These are phyloP conservation scores for Schizosaccharomyces octosporus DNA, from an alignment of 805 yeast species.

Conservation along the genomic window DNA sequence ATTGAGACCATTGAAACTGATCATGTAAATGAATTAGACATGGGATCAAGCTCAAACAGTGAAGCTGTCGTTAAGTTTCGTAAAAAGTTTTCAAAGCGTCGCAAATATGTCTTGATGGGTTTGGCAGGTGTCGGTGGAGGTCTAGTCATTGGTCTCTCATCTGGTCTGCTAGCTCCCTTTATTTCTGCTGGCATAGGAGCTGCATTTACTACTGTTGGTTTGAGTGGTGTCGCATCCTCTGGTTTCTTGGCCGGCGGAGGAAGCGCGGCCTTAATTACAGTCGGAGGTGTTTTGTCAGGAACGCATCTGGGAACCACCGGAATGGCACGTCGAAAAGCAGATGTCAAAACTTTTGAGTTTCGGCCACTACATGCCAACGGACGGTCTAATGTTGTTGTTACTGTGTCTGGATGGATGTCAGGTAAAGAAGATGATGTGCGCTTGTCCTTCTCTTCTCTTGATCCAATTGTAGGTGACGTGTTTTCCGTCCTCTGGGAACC, in stretches of 20 bases:
- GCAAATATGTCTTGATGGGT: constrained; percentile 66
- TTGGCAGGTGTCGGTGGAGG: constrained; percentile 93
- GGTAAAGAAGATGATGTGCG: constrained; percentile 88
- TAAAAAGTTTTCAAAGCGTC: constrained; percentile 37
- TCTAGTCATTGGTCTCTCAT: constrained; percentile 75
- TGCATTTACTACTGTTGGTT: constrained; percentile 82
- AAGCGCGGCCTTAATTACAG: constrained; percentile 81
- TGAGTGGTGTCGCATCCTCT: constrained; percentile 51
- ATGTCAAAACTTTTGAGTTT: constrained; percentile 81
- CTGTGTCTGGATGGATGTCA: constrained; percentile 94
- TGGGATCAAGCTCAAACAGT: constrained; percentile 7
- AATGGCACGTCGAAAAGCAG: constrained; percentile 68
- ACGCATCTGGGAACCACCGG: constrained; percentile 71
- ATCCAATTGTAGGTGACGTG: constrained; percentile 92
- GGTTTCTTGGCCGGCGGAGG: constrained; percentile 90
- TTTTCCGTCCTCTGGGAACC: constrained; percentile 93
- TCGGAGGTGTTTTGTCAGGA: constrained; percentile 77
- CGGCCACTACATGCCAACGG: constrained; percentile 78
- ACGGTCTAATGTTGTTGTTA: constrained; percentile 61
- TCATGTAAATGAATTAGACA: constrained; percentile 36
- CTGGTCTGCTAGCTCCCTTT: constrained; percentile 88
- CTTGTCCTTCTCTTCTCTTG: constrained; percentile 84
- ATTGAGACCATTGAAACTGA: constrained; percentile 79
- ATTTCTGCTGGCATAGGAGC: constrained; percentile 97
- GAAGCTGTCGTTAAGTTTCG: constrained; percentile 36